Evolutionary conservation across 2,329 filamentous ascomycete genomes (phyloP).

Genomic region (Gnomoniopsis smithogilvyi): DNA sequence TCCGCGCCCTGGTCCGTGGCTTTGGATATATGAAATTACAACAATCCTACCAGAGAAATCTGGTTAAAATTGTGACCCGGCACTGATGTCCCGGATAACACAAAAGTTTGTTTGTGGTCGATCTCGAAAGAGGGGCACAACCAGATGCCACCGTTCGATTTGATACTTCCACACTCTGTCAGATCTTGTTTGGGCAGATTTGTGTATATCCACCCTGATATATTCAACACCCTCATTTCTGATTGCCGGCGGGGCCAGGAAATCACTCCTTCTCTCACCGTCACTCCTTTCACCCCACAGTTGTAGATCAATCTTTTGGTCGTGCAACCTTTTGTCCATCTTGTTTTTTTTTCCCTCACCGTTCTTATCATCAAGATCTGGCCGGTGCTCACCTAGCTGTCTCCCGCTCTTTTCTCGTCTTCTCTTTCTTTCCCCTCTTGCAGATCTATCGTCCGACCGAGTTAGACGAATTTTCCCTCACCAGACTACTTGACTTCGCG

Average conservation of each 20-base stretch:
- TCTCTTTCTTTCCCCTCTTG: not conserved
- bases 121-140: not conserved
- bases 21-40: not conserved
- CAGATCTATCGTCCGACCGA: not conserved
- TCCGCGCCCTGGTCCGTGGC: not conserved
- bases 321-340: not conserved
- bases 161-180: no score
- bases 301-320: not conserved
- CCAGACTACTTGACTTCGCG: not conserved
- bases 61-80: not conserved
- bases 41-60: not conserved
- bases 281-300: not conserved
- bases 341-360: not conserved
- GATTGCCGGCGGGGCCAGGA: not conserved
- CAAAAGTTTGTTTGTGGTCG: not conserved
- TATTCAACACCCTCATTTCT: not conserved
- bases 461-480: not conserved
- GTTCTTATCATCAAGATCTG: not conserved
- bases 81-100: not conserved
- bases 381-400: not conserved
- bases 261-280: not conserved
- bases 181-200: not conserved
- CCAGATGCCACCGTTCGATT: not conserved
- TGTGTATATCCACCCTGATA: not conserved
- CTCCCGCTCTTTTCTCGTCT: not conserved